phyloP scores from a whole-genome alignment of 352 stramenopile genomes.

The Phytophthora chlamydospora region DNA sequence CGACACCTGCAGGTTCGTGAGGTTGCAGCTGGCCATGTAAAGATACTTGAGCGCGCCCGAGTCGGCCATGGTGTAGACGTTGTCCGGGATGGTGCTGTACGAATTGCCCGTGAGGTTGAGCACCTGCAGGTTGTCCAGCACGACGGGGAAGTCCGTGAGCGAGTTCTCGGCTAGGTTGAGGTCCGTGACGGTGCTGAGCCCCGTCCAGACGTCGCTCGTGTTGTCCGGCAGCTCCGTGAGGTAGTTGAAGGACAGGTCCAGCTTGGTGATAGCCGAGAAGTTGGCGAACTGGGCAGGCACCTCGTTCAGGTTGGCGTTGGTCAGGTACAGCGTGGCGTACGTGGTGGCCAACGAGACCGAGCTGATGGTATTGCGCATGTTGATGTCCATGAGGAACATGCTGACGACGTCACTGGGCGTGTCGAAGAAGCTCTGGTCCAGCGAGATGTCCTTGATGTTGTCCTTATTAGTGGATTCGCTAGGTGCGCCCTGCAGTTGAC shows the following conservation, averaged over 20 bases:
- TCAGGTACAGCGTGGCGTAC: slow-evolving; percentile 42
- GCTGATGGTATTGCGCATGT: slow-evolving; percentile 42
- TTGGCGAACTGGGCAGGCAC: slow-evolving; percentile 45
- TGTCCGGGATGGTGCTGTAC: slow-evolving; percentile 49
- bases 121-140: slow-evolving; percentile 36
- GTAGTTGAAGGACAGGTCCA: slow-evolving; percentile 62
- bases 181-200: slow-evolving; percentile 40
- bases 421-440: slow-evolving; percentile 64
- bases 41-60: slow-evolving; percentile 49
- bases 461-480: slow-evolving; percentile 38
- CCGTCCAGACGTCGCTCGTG: slow-evolving; percentile 35
- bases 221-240: slow-evolving; percentile 47
- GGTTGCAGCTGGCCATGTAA: slow-evolving; percentile 53
- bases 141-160: slow-evolving; percentile 46
- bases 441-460: slow-evolving; percentile 49
- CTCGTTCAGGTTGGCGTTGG: slow-evolving; percentile 53
- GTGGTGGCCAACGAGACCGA: slow-evolving; percentile 35
- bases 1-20: slow-evolving; percentile 63
- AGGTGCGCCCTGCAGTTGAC: slow-evolving; percentile 39
- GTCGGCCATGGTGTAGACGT: slow-evolving; percentile 50
- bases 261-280: slow-evolving; percentile 35
- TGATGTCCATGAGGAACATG: slow-evolving; percentile 47
- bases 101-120: slow-evolving; percentile 59
- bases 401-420: slow-evolving; percentile 40
- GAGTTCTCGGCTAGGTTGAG: slow-evolving; percentile 50